Base-by-base conservation (phyloP, 73 alveolate species). In the Blepharisma stoltei region DNA sequence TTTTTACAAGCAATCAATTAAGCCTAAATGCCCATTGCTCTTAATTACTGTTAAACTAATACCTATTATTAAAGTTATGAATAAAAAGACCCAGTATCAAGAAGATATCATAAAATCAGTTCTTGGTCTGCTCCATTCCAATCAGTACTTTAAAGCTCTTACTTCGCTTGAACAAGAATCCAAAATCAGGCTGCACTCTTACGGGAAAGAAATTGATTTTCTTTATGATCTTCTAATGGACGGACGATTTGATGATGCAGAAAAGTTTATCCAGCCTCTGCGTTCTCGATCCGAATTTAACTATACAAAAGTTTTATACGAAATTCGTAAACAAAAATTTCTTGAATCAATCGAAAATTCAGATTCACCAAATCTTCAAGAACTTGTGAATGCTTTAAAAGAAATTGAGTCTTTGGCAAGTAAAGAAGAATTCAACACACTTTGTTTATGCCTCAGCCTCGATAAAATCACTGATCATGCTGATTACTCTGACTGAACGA, bases 211-310 rank as follows among this genome's bases (percentile, higher is more conserved):
- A 80, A 70, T 95, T 18, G 71, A 87, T n/a, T 95, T 92, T 84
- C 82, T 95, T 71, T 71, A 97, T 60, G 78, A 81, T 45, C 79
- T 91, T 76, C 86, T 95, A n/a, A 70, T 95, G 20, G 95, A 92
- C 38, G 99, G 99, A 9, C 83, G 80, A 25, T 95, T 95, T 92
- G 91, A 86, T 11, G 97, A 91, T 66, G 97, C 93, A 14, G 97
- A 90, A 70, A 83, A 92, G 75, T 92, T 92, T 82, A 83, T 95
- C n/a, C 77, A 88, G 23, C 95, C 95, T 6, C 82, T 89, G 52
- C 88, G 94, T 54, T 69, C 90, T 41, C 81, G 95, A 45, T 68
- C 82, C 32, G 81, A 83, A 47, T 89, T 92, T 54, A 89, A 95
- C 81, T 85, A 75, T 84, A 77, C 83, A 23, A 76, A 75, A 54